Base-by-base conservation (phyloP, 2,329 filamentous ascomycete genomes). In the Grosmannia clavigera region DNA sequence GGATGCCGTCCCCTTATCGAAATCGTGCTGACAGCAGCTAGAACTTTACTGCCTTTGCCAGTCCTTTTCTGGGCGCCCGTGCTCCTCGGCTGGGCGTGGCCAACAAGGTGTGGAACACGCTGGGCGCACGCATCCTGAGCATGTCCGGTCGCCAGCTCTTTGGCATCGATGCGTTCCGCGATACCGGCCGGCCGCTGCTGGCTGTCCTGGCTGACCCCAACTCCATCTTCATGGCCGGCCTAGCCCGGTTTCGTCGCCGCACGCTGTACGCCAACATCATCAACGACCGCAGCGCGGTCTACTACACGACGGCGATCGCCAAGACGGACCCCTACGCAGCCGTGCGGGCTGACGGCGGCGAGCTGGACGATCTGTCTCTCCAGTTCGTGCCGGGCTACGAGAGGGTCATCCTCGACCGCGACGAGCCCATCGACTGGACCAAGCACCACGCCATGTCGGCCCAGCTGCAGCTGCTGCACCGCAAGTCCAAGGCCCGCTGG, bases 11-110 rank as follows among this genome's bases (percentile, higher is more conserved):
- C 22, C 27, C 27, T 48, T 16, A 14, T 33, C 40, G 14, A 9
- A 9, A 35, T 40, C 10, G 22, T 38, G 12, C 35, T 46, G 19
- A 25, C 33, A 3, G 25, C 40, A 22, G 4, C 31, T 4, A 87
- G 81, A 96, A 95, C 76, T 96, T 97, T 73, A 90, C 87, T 2
- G 96, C 92, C 1, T 96, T 97, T 72, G 92, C 88, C 5, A 86
- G 88, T 38, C 92, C 88, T 29, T 88, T 92, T 72, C 78, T 92
- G 9, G 88, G 88, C n/a, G 87, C 88, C 1, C 79, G 87, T 57
- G 83, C 84, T 1, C 88, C 88, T 1, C 73, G 85, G 52, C 82
- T 81, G 55, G 87, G 87, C 19, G 80, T 81, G 74, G 77, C 81
- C 60, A 85, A 83, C 68, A 81, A 79, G 69, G 74, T 87, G 61